phyloP scores from a whole-genome alignment of 805 yeast species.

The Starmerella roubikii region DNA sequence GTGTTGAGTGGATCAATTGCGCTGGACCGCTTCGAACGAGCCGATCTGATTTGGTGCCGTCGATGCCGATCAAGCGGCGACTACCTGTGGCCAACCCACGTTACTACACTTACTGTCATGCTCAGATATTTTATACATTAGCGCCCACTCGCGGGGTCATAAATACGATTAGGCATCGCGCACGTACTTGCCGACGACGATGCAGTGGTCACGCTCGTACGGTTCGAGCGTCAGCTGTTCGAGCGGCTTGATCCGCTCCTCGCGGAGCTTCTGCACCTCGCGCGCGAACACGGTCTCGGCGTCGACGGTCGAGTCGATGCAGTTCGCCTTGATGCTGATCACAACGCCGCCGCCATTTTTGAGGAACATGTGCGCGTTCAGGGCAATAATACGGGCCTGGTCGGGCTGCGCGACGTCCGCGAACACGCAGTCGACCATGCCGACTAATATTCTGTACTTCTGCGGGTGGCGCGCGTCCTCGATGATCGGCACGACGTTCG shows the following conservation, averaged over 20 bases:
- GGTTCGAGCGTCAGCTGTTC: slow-evolving; percentile 99
- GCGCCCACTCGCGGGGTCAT: too few relatives aligned
- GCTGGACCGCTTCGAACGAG: too few relatives aligned
- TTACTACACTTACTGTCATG: too few relatives aligned
- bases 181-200: slow-evolving; percentile 92
- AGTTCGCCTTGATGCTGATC: slow-evolving; percentile 98
- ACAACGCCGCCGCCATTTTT: slow-evolving; percentile 98
- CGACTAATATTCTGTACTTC: slow-evolving; percentile 96
- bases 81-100: too few relatives aligned
- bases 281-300: slow-evolving; percentile 99
- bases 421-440: slow-evolving; percentile 97
- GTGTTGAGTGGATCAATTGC: too few relatives aligned
- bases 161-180: slow-evolving; percentile 44
- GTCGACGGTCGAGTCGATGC: slow-evolving; percentile 98
- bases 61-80: too few relatives aligned
- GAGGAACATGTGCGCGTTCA: slow-evolving; percentile 94
- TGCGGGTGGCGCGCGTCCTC: slow-evolving; percentile 99
- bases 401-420: slow-evolving; percentile 99
- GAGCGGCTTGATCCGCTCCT: slow-evolving; percentile 94
- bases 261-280: slow-evolving; percentile 97
- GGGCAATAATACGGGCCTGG: slow-evolving; percentile 98
- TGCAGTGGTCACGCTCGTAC: slow-evolving; percentile 99
- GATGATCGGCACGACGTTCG: slow-evolving; percentile 94
- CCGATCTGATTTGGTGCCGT: too few relatives aligned
- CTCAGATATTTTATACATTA: too few relatives aligned